A percentile compares a stretch with the other conserved stretches of the same genome.
phyloP scores from a whole-genome alignment of 2,329 filamentous ascomycete species.

The Fusarium irregulare region DNA sequence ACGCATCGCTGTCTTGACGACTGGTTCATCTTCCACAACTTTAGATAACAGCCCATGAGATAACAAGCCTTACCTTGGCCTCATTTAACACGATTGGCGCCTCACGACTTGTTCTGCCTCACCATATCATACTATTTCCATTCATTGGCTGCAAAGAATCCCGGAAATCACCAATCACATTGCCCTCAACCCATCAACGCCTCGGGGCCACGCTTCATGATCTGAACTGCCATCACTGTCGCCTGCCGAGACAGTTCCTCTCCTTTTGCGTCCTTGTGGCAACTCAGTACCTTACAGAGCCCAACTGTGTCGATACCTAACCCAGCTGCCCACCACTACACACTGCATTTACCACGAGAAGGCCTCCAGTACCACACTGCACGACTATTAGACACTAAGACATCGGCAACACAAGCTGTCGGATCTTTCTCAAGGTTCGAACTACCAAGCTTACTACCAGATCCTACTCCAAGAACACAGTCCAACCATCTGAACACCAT shows the following conservation, averaged over 20 bases:
- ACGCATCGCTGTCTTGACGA: conserved; percentile 23
- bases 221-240: conserved; percentile 40
- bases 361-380: conserved; percentile 29
- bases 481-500: conserved; percentile 1
- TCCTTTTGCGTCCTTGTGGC: conserved; percentile 39
- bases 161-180: conserved; percentile 52
- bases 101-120: conserved; percentile 49
- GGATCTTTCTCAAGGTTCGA: neutral
- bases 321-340: conserved; percentile 43
- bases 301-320: conserved; percentile 45
- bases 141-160: conserved; percentile 50
- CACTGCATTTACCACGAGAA: conserved; percentile 28
- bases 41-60: conserved; percentile 29
- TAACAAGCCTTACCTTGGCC: conserved; percentile 44
- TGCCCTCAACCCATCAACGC: conserved; percentile 46
- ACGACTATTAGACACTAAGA: conserved; percentile 17
- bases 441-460: conserved; percentile 3
- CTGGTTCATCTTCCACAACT: conserved; percentile 26
- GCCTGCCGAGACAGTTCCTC: conserved; percentile 48
- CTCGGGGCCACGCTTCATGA: conserved; percentile 45
- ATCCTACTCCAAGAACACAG: conserved; percentile 2
- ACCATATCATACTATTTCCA: conserved; percentile 49
- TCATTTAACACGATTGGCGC: conserved; percentile 49
- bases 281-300: conserved; percentile 37
- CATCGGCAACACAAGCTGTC: conserved; percentile 15